Base-by-base conservation (phyloP, 1,284 basidiomycete species). In the Hortiboletus rubellus region DNA sequence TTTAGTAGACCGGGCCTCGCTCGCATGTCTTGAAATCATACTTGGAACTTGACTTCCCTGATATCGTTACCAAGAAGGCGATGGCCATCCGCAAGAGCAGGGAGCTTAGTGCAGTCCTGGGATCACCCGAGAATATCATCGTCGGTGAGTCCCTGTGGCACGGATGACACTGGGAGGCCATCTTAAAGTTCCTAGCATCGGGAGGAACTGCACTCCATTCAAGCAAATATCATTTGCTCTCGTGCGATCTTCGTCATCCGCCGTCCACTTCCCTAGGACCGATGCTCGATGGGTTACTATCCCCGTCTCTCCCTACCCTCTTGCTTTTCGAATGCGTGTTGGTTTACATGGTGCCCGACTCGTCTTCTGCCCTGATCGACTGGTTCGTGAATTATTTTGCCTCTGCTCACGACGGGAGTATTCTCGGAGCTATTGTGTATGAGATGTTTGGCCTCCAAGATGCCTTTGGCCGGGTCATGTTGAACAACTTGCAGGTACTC, bases 311-410 rank as follows among this genome's bases (percentile, higher is more conserved):
- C 7, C 92, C 94, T 2, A 94, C 92, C 0, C 81, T 98, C 2
- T 78, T 96, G 18, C 75, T 98, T 10, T 92, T 92, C 58, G 95
- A 98, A 78, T 96, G 95, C 64, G 91, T 97, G 4, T 81, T 96
- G 57, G 92, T 86, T n/a, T 98, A 98, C 72, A 89, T 97, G 82
- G 66, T 77, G 0, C 85, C 90, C 0, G 67, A 73, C 7, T 77
- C 81, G 4, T 87, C 87, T 0, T 74, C 79, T 27, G 75, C 76
- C 0, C 69, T 96, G n/a, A 76, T 96, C 7, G 69, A 76, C 38
- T 95, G 91, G 89, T 94, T 95, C 67, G 77, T 82, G 1, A 74
- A 82, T 48, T 81, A 80, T 58, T 88, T 88, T 66, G 24, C 49
- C 8, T 66, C 65, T 10, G 24, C 46, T 14, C 18, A 46, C 5